Conservation (phyloP, 2,329 filamentous ascomycete species). For the Alternaria metachromatica region DNA sequence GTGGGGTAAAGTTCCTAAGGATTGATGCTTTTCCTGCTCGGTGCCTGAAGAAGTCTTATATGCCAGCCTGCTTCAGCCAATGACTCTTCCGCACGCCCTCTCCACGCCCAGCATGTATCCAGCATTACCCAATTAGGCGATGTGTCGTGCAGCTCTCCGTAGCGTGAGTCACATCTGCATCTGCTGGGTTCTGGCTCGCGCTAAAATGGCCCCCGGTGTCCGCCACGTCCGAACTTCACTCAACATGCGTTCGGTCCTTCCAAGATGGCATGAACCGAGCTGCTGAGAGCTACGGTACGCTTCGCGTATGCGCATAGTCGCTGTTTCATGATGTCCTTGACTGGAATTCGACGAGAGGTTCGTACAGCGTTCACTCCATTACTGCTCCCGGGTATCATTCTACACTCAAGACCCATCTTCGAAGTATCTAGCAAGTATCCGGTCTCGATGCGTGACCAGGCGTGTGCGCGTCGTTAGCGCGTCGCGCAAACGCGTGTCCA, state of each 20-base stretch:
- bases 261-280: not conserved
- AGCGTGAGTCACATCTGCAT: conserved; percentile 42
- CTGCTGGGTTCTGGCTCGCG: conserved; percentile 6
- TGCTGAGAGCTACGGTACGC: not conserved
- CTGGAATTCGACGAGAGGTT: not conserved
- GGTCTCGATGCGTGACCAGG: conserved; percentile 69
- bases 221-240: conserved; percentile 3
- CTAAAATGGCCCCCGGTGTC: conserved; percentile 13
- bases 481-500: conserved; percentile 65
- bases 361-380: not conserved
- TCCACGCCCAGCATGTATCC: conserved; percentile 21
- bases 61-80: conserved; percentile 24
- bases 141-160: conserved; percentile 34
- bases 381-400: not conserved
- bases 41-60: conserved; percentile 20
- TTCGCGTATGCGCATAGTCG: not conserved
- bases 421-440: conserved; percentile 62
- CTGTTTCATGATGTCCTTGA: not conserved
- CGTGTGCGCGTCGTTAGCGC: conserved; percentile 64
- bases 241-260: not conserved
- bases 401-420: conserved; percentile 10
- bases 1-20: conserved; percentile 12
- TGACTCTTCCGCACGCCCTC: conserved; percentile 21
- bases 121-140: conserved; percentile 29
- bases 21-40: conserved; percentile 4